Base-by-base conservation (phyloP, 2,329 filamentous ascomycete genomes). In the Colletotrichum sojae region DNA sequence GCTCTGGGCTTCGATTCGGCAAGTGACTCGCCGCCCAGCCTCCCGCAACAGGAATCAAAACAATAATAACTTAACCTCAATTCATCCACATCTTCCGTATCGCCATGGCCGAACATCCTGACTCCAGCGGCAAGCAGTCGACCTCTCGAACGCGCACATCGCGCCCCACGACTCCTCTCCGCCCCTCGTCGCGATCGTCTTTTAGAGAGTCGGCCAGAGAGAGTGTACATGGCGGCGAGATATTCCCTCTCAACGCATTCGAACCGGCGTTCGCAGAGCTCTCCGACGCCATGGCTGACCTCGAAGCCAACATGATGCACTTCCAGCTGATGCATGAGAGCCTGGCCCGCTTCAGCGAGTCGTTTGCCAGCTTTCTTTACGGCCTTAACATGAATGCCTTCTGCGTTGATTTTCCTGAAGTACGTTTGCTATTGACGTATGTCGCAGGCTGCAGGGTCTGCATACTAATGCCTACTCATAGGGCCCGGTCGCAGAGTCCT, bases 361-460 rank as follows among this genome's bases (percentile, higher is more conserved):
- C 93, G 77, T 99, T 99, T 80, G 94, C 94, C 1, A 94, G 92
- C 74, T 98, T 99, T 76, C 83, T 99, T 53, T 99, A 98, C 76
- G 96, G 96, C 2, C 81, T 99, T 78, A 98, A 98, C 78, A 98
- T 99, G 95, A 98, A 98, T 80, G 96, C 96, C 1, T 99, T 98
- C 79, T 98, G 95, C 79, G 95, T 98, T 39, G 96, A 99, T 79
- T 99, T 98, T 73, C 93, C 94, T 0, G 96, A 99, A 89, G 94
- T 94, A 82, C 59, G 78, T 57, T 36, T 36, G 55, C 13, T 22
- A 55, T 63, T 63, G 20, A 15, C 27, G 52, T 12, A n/a, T 49
- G 10, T 12, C 31, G 31, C 40, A 9, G 60, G 71, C 48, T 60
- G 63, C 40, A 55, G 15, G 48, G 25, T 45, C 39, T 5, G 12